Evolutionary conservation across 495 filamentous ascomycete species (phyloP).

Genomic region (Glonium stellatum): DNA sequence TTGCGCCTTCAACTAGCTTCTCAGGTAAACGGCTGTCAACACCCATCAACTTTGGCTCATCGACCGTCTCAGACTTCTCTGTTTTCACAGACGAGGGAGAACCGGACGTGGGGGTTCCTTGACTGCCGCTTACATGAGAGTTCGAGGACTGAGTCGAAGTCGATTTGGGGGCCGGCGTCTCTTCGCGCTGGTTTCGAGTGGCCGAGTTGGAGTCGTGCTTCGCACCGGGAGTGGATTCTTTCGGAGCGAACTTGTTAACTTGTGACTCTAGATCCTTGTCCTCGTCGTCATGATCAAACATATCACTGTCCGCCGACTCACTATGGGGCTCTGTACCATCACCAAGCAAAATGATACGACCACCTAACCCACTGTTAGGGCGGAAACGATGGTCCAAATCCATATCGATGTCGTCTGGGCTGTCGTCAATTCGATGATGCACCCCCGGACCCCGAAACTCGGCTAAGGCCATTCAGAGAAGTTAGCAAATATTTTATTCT

Average conservation of each 20-base stretch:
- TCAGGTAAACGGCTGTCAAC: constrained; percentile 22
- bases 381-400: constrained; percentile 56
- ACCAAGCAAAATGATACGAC: constrained; percentile 86
- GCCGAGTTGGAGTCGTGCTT: constrained; percentile 16
- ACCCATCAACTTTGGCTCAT: background rate
- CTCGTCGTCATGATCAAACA: constrained; percentile 85
- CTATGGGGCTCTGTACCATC: constrained; percentile 86
- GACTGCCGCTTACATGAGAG: no score
- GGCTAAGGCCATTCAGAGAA: constrained; percentile 49
- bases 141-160: constrained; percentile 19
- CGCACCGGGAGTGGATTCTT: constrained; percentile 20
- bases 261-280: constrained; percentile 64
- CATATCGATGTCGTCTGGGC: constrained; percentile 84
- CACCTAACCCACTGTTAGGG: constrained; percentile 56
- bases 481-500: constrained; percentile 24
- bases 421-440: constrained; percentile 88
- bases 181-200: constrained; percentile 47
- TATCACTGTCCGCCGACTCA: constrained; percentile 79
- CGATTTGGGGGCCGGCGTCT: constrained; percentile 46
- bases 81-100: constrained; percentile 45
- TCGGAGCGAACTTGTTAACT: constrained; percentile 40
- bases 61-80: constrained; percentile 28
- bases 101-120: constrained; percentile 19
- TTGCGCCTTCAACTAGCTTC: constrained; percentile 22
- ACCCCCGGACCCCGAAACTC: constrained; percentile 91